Evolutionary conservation across 805 yeast species (phyloP).

Genomic region (Yarrowia sp.): DNA sequence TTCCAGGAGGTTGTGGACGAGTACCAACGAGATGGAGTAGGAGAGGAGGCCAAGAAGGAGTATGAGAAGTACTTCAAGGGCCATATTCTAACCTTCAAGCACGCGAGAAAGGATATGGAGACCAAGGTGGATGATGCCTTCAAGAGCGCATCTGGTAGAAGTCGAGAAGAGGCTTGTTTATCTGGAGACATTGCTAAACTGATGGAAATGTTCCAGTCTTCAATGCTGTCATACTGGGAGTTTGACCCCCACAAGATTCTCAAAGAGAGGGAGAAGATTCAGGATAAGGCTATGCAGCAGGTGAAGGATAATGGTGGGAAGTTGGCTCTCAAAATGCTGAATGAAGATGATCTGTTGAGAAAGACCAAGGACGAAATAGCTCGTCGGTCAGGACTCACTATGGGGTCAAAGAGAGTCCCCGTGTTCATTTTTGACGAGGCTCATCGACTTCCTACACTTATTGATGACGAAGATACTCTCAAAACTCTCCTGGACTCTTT

Average conservation of each 20-base stretch:
- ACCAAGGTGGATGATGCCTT: slow-evolving; percentile 20
- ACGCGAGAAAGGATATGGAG: slow-evolving; percentile 29
- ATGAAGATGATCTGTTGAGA: slow-evolving; percentile 3
- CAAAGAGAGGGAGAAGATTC: slow-evolving; percentile 18
- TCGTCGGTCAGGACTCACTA: slow-evolving; percentile 13
- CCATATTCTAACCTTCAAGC: slow-evolving; percentile 31
- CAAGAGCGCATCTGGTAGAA: slow-evolving; percentile 1
- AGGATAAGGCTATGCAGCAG: slow-evolving; percentile 21
- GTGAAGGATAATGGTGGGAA: background rate
- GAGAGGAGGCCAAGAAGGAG: slow-evolving; percentile 15
- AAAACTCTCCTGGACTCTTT: slow-evolving; percentile 31
- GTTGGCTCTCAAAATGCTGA: slow-evolving; percentile 14
- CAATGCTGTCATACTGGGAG: slow-evolving; percentile 31
- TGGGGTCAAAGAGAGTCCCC: slow-evolving; percentile 28
- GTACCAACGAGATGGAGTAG: slow-evolving; percentile 28
- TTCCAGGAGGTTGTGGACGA: slow-evolving; percentile 27
- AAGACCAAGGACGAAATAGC: slow-evolving; percentile 21
- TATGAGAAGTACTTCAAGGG: slow-evolving; percentile 30
- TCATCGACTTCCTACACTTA: slow-evolving; percentile 28
- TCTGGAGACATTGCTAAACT: slow-evolving; percentile 29
- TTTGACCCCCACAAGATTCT: slow-evolving; percentile 30
- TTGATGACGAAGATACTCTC: slow-evolving; percentile 25
- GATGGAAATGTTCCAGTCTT: slow-evolving; percentile 28
- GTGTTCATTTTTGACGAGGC: slow-evolving; percentile 32
- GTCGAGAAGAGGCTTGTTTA: background rate